Evolutionary conservation across 768 basidiomycete species (phyloP).

Genomic region (Mycena maculata): DNA sequence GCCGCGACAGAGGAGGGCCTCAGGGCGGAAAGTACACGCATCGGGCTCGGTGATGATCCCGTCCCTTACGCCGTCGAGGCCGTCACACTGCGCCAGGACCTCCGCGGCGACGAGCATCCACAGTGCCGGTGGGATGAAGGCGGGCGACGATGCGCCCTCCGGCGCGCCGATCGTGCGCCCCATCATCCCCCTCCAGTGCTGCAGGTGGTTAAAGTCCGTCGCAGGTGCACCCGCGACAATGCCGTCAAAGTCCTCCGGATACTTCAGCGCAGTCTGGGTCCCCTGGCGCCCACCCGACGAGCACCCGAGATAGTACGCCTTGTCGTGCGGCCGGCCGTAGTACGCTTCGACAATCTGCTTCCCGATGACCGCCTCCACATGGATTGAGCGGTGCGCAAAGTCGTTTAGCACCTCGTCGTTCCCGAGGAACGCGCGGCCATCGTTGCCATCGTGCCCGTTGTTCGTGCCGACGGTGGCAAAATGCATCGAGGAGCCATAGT

Average conservation of each 20-base stretch:
- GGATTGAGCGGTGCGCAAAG: conserved; percentile 40
- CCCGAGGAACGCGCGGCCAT: conserved; percentile 32
- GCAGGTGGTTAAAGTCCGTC: conserved; percentile 24
- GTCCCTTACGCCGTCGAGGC: conserved; percentile 28
- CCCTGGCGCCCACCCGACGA: conserved; percentile 44
- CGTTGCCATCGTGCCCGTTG: conserved; percentile 40
- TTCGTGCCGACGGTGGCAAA: conserved; percentile 40
- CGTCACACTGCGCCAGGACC: conserved; percentile 29
- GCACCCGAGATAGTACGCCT: conserved; percentile 43
- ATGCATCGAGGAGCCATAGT: conserved; percentile 34
- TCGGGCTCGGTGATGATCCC: conserved; percentile 34
- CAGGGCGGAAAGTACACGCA: conserved; percentile 30
- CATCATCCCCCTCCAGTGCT: conserved; percentile 20
- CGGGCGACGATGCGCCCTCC: not conserved
- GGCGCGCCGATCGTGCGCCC: conserved; percentile 18
- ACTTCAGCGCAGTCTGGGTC: conserved; percentile 35
- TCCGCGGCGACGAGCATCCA: conserved; percentile 34
- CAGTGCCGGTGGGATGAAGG: conserved; percentile 26
- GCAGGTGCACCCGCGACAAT: conserved; percentile 42
- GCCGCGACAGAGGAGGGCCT: conserved; percentile 32
- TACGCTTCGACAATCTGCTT: conserved; percentile 40
- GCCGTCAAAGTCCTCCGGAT: conserved; percentile 43
- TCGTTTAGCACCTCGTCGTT: conserved; percentile 40
- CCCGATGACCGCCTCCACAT: conserved; percentile 36
- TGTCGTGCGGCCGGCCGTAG: conserved; percentile 33